Base-by-base conservation (phyloP, 164 flowering plant species). In the Umbellularia californica region DNA sequence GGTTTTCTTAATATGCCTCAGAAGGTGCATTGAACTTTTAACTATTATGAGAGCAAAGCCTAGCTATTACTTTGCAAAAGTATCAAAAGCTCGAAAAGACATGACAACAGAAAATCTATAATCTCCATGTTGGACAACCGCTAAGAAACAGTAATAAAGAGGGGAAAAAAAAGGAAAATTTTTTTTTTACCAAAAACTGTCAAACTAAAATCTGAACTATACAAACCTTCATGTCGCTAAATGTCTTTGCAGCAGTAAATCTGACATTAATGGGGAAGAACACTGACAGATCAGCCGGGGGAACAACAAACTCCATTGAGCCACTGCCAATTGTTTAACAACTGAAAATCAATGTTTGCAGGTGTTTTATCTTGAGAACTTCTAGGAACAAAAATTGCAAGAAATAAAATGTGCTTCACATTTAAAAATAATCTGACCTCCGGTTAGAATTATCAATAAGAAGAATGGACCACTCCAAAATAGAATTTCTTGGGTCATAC, bases 271-370 rank as follows among this genome's bases (percentile, higher is more conserved):
- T 96, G 50, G 99, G 99, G 81, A 94, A 96, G 80, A 94, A 94
- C 20, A 70, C 88, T 4, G 97, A 88, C 30, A 94, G 78, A 84
- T 96, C 98, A 33, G 90, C 90, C 50, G 97, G 88, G 67, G 99
- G 99, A 72, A 94, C 94, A 73, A 94, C 97, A 82, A 96, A 96
- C 82, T 96, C 99, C 98, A 96, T 83, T 28, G 98, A 88, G 69
- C 99, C 99, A 84, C 99, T 96, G 91, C 83, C 78, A 83, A 51
- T 27, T n/a, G 41, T 71, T 60, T 33, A 76, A 69, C 19, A 70
- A 67, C 20, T 25, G 33, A n/a, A 65, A 50, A 33, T 50, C 50
- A 66, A 63, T 15, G 30, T 51, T 55, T 67, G n/a, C 68, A 1
- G 7, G n/a, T 19, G 9, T 67, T 14, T 67, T 28, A 67, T 14